These are phyloP conservation scores for Fusarium sp. DNA, from an alignment of 2,329 filamentous ascomycete species.

Conservation along the genomic window DNA sequence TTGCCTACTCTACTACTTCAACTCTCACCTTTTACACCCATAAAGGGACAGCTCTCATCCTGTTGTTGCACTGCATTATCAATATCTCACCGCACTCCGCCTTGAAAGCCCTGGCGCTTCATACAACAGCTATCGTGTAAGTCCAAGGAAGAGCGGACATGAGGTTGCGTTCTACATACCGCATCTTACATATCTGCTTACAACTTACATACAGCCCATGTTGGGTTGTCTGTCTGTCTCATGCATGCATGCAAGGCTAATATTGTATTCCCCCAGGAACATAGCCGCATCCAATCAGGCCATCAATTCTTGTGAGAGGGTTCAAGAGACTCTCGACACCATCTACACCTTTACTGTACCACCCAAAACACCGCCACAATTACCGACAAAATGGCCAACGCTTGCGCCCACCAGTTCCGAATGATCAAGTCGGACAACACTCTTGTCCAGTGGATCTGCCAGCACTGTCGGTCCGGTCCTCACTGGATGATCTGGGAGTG, in stretches of 20 bases:
- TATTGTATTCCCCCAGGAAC: slow-evolving; percentile 27
- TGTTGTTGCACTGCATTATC: slow-evolving; percentile 2
- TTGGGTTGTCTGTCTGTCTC: slow-evolving; percentile 18
- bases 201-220: not conserved
- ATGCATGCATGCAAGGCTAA: slow-evolving; percentile 39
- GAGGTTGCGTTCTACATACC: slow-evolving; percentile 9
- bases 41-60: not conserved
- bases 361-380: slow-evolving; percentile 23
- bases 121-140: slow-evolving; percentile 15
- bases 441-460: slow-evolving; percentile 72
- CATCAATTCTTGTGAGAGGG: slow-evolving; percentile 29
- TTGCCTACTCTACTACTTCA: not conserved
- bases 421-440: slow-evolving; percentile 74
- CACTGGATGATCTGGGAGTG: slow-evolving; percentile 77
- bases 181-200: slow-evolving; percentile 18
- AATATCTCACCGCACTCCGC: slow-evolving; percentile 6
- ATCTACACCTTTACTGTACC: slow-evolving; percentile 31
- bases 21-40: not conserved
- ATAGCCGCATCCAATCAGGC: slow-evolving; percentile 37
- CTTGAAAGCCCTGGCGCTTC: slow-evolving; percentile 1
- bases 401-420: slow-evolving; percentile 70
- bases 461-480: slow-evolving; percentile 70
- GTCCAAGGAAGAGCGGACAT: slow-evolving; percentile 12
- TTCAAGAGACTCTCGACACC: slow-evolving; percentile 25
- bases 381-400: slow-evolving; percentile 56